These are phyloP conservation scores for Acanthamoeba castellanii DNA, from an alignment of 208 protist species.

Conservation along the genomic window DNA sequence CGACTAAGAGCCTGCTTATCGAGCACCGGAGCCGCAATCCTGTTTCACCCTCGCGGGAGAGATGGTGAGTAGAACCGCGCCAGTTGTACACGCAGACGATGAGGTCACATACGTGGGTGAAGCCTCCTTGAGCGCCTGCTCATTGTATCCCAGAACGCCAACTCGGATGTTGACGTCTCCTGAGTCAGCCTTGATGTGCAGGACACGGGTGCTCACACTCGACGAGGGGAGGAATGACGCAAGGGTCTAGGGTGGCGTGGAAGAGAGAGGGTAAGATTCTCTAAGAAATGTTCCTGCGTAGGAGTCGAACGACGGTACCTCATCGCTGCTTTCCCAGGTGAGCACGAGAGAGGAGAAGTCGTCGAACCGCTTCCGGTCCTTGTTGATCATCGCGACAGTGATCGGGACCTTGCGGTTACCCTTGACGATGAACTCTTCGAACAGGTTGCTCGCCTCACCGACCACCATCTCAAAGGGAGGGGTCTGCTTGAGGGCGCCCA, in stretches of 20 bases:
- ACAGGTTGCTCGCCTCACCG: conserved; percentile 42
- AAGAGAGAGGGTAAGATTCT: background rate
- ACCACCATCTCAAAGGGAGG: conserved; percentile 68
- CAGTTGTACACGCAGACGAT: too few species aligned
- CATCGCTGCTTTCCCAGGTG: conserved; percentile 22
- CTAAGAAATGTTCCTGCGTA: too few species aligned
- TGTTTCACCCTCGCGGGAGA: background rate
- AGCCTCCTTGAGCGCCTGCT: background rate
- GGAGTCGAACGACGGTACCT: background rate
- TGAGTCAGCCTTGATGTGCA: background rate
- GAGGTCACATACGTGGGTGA: background rate
- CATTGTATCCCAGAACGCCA: background rate
- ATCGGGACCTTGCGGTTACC: conserved; percentile 29
- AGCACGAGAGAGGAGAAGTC: conserved; percentile 66
- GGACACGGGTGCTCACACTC: background rate
- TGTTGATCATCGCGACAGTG: conserved; percentile 41
- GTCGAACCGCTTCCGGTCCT: conserved; percentile 46
- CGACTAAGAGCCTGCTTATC: conserved; percentile 19
- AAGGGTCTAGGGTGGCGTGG: background rate
- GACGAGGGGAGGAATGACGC: background rate
- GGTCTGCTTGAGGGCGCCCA: conserved; percentile 47
- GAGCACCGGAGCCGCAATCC: background rate
- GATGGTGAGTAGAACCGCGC: background rate
- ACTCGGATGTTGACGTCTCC: conserved; percentile 12
- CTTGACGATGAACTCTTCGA: background rate